Evolutionary conservation across 2,329 filamentous ascomycete genomes (phyloP), one percentile per base, ranked within the genome.

Genomic region (Cordyceps cicadae): DNA sequence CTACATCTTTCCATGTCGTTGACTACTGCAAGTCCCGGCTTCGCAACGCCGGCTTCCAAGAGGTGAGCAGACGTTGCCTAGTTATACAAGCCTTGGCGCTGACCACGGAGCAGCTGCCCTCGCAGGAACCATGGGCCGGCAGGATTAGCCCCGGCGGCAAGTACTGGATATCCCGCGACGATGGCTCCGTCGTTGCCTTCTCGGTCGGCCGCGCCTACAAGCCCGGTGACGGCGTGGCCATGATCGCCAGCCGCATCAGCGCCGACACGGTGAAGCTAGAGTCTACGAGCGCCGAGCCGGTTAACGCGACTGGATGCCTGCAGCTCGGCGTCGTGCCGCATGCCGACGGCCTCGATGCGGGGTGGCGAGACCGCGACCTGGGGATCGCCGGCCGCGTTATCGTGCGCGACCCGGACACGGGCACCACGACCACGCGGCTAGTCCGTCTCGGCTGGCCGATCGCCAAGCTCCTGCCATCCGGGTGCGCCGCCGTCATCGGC

Each of bases 291-390:
- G 89, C 85, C 69, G 86, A 96, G 69, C 85, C 87, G 46, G 17
- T 34, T 19, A 89, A 81, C 67, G 90, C 88, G 71, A 87, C 89
- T 37, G 93, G 94, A 57, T 99, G 90, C 70, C 74, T 90, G 34
- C 91, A 97, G 77, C 82, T 97, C 6, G 93, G 90, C 26, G 90
- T 97, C 59, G 92, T 94, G 2, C 94, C 90, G 0, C 97, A 97
- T 71, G 93, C 92, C 9, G 92, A 93, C 54, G 92, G 81, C 1
- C 76, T 97, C 64, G 93, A 92, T 71, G 80, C 81, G 64, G 97
- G 94, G 1, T 97, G 94, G 94, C 97, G 92, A 93, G 94, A 97
- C 73, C 85, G 94, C 43, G 94, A 99, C 73, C 81, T 99, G 55
- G 87, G 89, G 66, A 89, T 97, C 67, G 94, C 92, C 65, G 94